A percentile compares a stretch with the other conserved stretches of the same genome.
Conservation (phyloP, 768 basidiomycete genomes). For the Stropharia rugosoannulata region DNA sequence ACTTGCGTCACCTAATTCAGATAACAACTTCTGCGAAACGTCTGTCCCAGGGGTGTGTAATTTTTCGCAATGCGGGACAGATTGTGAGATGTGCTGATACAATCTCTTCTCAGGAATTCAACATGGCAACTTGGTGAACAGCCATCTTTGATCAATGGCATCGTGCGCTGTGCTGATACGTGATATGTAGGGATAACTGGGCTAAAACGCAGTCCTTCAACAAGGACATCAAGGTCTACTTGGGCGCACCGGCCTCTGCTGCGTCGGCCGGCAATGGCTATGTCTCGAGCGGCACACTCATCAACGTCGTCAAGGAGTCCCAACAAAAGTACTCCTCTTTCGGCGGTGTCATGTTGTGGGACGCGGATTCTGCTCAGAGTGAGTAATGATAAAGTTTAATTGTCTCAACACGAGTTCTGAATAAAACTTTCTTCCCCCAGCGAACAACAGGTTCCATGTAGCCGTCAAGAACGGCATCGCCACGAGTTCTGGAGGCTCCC, state of each 20-base stretch:
- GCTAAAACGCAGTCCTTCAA: slow-evolving; percentile 59
- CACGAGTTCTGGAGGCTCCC: slow-evolving; percentile 51
- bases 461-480: slow-evolving; percentile 59
- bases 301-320: slow-evolving; percentile 39
- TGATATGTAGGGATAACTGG: slow-evolving; percentile 50
- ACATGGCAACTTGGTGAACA: slow-evolving; percentile 46
- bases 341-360: slow-evolving; percentile 56
- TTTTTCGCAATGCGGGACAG: background rate
- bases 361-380: slow-evolving; percentile 40
- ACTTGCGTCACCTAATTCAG: slow-evolving; percentile 17
- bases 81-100: slow-evolving; percentile 11
- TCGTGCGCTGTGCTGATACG: background rate
- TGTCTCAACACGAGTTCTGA: background rate
- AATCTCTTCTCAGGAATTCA: slow-evolving; percentile 39
- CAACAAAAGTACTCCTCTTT: slow-evolving; percentile 57
- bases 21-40: slow-evolving; percentile 60
- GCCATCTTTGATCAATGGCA: background rate
- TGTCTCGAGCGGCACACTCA: slow-evolving; percentile 43
- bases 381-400: slow-evolving; percentile 20
- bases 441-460: slow-evolving; percentile 57
- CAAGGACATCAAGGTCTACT: slow-evolving; percentile 55
- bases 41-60: slow-evolving; percentile 35
- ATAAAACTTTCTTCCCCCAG: slow-evolving; percentile 24
- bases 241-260: slow-evolving; percentile 55
- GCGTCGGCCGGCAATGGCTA: slow-evolving; percentile 54